Conservation (phyloP, 2,329 filamentous ascomycete species). For the Colletotrichum melonis region DNA sequence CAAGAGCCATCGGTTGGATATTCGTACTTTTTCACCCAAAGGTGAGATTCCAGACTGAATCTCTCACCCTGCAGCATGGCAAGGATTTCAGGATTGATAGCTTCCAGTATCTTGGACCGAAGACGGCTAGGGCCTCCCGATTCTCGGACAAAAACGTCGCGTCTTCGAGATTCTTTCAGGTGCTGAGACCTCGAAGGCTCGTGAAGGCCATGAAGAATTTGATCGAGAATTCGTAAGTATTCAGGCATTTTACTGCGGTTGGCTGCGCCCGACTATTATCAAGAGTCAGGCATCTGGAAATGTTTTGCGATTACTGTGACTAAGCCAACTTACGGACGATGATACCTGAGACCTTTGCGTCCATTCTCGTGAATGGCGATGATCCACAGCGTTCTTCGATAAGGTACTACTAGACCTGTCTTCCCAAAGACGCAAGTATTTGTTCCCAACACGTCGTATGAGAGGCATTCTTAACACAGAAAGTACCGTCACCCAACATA, state of each 20-base stretch:
- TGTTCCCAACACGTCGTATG: neutral
- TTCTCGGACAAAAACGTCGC: neutral
- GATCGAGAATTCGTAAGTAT: neutral
- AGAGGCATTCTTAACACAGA: neutral
- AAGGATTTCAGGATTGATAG: neutral
- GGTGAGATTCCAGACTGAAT: neutral
- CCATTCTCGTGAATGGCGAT: neutral
- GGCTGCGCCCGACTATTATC: neutral
- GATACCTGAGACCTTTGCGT: neutral
- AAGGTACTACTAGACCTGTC: neutral
- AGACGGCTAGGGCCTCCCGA: neutral
- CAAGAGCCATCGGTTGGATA: neutral
- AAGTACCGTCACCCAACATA: neutral
- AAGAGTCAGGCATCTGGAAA: neutral
- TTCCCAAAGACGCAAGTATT: neutral
- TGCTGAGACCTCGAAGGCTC: neutral
- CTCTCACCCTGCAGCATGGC: neutral
- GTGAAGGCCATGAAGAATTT: neutral
- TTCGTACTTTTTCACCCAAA: neutral
- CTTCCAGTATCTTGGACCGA: neutral
- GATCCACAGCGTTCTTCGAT: neutral
- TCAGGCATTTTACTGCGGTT: neutral
- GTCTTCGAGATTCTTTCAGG: neutral
- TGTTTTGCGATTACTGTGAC: neutral
- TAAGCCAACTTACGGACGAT: neutral